phyloP scores from a whole-genome alignment of 2,329 filamentous ascomycete genomes.

The Botrytis cinerea region DNA sequence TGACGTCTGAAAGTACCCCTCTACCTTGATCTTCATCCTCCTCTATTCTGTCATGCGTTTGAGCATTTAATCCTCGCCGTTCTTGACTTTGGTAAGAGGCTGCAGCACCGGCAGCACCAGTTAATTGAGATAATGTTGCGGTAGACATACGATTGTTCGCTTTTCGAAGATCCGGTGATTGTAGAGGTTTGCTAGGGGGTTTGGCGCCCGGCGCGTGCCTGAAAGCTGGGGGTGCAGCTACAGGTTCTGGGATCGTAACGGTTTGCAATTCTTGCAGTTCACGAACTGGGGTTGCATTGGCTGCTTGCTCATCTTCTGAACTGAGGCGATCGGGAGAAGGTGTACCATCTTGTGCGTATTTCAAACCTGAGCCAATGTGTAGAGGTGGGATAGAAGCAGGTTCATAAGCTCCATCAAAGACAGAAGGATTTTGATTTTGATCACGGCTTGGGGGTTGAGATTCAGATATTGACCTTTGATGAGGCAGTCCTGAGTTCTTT shows the following conservation, averaged over 20 bases:
- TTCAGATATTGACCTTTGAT: constrained; percentile 42
- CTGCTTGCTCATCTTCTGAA: constrained; percentile 57
- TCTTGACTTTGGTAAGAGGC: constrained; percentile 44
- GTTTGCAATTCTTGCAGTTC: constrained; percentile 60
- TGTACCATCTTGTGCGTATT: constrained; percentile 49
- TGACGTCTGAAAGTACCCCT: constrained; percentile 45
- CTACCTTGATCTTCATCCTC: constrained; percentile 43
- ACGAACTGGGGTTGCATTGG: constrained; percentile 46
- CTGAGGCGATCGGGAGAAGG: constrained; percentile 55
- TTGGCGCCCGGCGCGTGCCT: constrained; percentile 71
- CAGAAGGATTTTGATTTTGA: constrained; percentile 29
- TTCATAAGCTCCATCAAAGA: constrained; percentile 38
- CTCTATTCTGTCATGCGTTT: constrained; percentile 33
- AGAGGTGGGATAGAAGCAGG: constrained; percentile 36
- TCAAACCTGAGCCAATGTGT: constrained; percentile 42
- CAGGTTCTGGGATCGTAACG: constrained; percentile 66
- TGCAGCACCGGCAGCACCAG: constrained; percentile 61
- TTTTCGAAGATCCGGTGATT: constrained; percentile 74
- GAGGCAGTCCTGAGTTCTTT: constrained; percentile 24
- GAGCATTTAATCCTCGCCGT: constrained; percentile 30
- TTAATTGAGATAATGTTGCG: constrained; percentile 78
- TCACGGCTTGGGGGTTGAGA: constrained; percentile 37
- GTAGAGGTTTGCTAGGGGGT: constrained; percentile 69
- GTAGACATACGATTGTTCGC: constrained; percentile 83
- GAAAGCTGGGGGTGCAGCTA: constrained; percentile 77